phyloP scores from a whole-genome alignment of 306 rosid genomes.

The Datisca glomerata region DNA sequence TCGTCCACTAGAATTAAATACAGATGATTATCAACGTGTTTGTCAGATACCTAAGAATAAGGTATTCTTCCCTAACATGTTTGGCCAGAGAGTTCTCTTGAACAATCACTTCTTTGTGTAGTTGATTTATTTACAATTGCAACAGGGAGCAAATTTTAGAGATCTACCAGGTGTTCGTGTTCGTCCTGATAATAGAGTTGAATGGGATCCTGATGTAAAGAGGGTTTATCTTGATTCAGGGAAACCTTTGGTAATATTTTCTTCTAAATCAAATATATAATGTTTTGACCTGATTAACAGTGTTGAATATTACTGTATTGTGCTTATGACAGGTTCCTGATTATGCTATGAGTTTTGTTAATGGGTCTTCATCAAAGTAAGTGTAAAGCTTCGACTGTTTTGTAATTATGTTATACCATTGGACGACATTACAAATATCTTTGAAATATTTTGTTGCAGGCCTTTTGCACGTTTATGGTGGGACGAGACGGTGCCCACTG shows the following conservation, averaged over 20 bases:
- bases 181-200: constrained; percentile 41
- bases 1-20: constrained; percentile 38
- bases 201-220: constrained; percentile 42
- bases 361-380: constrained; percentile 67
- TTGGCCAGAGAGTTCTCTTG: not conserved
- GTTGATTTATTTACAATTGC: not conserved
- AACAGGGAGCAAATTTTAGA: constrained; percentile 72
- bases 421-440: not conserved
- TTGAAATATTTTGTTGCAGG: constrained; percentile 3
- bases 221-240: constrained; percentile 57
- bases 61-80: constrained; percentile 19
- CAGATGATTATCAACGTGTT: constrained; percentile 57
- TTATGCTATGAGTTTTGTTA: constrained; percentile 62
- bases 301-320: not conserved
- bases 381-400: not conserved
- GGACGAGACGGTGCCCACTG: constrained; percentile 39
- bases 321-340: constrained; percentile 44
- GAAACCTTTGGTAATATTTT: constrained; percentile 56
- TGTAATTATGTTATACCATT: not conserved
- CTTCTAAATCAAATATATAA: not conserved
- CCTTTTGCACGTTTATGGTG: constrained; percentile 45
- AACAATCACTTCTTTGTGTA: not conserved
- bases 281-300: not conserved
- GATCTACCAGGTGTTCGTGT: constrained; percentile 73
- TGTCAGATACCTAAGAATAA: constrained; percentile 49